phyloP scores from a whole-genome alignment of 345 rosid genomes.

The Alliaria petiolata region DNA sequence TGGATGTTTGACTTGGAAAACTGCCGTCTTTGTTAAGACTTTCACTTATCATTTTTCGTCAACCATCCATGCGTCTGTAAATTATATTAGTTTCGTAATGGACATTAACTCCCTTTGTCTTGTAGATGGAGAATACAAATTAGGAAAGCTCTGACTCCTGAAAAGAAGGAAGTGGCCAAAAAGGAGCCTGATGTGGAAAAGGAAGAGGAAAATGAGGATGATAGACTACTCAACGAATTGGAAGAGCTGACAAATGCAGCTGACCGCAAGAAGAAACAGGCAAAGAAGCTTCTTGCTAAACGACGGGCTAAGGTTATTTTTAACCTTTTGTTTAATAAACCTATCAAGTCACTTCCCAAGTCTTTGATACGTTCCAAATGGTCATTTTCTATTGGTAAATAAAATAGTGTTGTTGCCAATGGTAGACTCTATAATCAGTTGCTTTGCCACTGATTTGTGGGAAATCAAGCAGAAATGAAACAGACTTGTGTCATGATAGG shows the following conservation, averaged over 20 bases:
- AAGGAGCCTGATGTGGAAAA: constrained; percentile 36
- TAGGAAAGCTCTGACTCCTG: constrained; percentile 71
- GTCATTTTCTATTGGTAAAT: too few relatives aligned
- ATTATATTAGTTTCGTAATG: neutral
- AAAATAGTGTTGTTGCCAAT: neutral
- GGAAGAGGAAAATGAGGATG: constrained; percentile 70
- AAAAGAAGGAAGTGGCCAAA: constrained; percentile 47
- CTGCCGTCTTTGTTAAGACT: too few relatives aligned
- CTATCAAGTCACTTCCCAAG: neutral
- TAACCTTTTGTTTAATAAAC: neutral
- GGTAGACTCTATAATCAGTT: neutral
- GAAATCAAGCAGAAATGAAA: neutral
- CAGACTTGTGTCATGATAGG: neutral
- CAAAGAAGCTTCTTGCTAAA: constrained; percentile 68
- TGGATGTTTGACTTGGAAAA: too few relatives aligned
- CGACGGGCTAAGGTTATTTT: constrained; percentile 70
- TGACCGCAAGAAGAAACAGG: constrained; percentile 78
- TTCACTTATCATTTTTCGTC: too few relatives aligned
- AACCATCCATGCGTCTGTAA: too few relatives aligned
- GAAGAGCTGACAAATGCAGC: constrained; percentile 73
- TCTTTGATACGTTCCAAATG: neutral
- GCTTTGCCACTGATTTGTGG: neutral
- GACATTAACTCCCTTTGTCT: neutral
- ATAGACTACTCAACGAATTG: constrained; percentile 86
- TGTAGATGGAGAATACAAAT: constrained; percentile 85